Percentiles rank a stretch among this genome's conserved stretches.
Conservation (phyloP, 1,284 basidiomycete genomes). For the Cutaneotrichosporon arboriforme region DNA sequence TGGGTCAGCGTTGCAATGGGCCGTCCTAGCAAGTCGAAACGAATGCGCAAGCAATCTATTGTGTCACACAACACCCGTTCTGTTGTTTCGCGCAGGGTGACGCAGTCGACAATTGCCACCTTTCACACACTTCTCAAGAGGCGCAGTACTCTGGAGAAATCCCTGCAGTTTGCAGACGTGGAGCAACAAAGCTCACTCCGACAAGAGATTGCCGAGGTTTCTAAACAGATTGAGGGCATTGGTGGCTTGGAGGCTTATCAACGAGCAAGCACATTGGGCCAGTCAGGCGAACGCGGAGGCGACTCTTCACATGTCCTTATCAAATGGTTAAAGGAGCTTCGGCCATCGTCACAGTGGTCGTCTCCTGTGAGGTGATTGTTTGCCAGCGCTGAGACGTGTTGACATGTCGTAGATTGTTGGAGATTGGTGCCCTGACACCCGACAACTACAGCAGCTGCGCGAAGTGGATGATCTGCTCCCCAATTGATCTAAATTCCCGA, state of each 20-base stretch:
- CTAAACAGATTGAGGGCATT: slow-evolving; percentile 58
- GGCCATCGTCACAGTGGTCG: slow-evolving; percentile 10
- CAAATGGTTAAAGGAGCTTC: slow-evolving; percentile 62
- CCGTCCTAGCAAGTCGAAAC: neutral
- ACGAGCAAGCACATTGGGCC: slow-evolving; percentile 70
- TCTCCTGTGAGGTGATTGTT: slow-evolving; percentile 1
- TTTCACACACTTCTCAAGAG: slow-evolving; percentile 46
- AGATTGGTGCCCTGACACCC: slow-evolving; percentile 76
- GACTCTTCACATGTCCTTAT: slow-evolving; percentile 75
- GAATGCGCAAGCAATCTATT: slow-evolving; percentile 14
- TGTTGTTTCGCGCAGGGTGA: slow-evolving; percentile 27
- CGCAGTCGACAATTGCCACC: slow-evolving; percentile 40
- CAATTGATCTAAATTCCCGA: slow-evolving; percentile 73
- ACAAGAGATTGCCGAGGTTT: slow-evolving; percentile 51
- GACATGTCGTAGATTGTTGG: slow-evolving; percentile 58
- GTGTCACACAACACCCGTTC: neutral
- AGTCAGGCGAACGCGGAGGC: slow-evolving; percentile 71
- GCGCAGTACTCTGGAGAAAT: slow-evolving; percentile 24
- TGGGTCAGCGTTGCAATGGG: too few relatives aligned
- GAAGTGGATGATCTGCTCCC: slow-evolving; percentile 64
- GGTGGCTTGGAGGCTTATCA: slow-evolving; percentile 76
- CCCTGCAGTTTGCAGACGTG: slow-evolving; percentile 8
- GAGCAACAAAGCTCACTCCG: slow-evolving; percentile 5
- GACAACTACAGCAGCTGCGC: slow-evolving; percentile 66
- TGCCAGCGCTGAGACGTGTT: neutral